Evolutionary conservation across 768 basidiomycete species (phyloP), one percentile per base, ranked within the genome.

Genomic region (Leccinum incarnatum): DNA sequence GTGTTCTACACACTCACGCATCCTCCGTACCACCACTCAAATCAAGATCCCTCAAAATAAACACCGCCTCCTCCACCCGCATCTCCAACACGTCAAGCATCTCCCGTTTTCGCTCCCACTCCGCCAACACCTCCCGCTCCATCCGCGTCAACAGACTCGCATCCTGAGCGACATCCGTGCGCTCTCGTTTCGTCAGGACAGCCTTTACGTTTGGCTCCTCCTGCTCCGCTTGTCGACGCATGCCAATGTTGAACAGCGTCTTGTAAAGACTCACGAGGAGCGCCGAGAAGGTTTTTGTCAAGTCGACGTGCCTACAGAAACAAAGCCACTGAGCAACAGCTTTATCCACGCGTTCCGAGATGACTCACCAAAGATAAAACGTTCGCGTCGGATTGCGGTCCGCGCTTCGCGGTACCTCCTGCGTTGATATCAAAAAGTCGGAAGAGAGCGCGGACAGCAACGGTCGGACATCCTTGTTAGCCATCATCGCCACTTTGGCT

Each of bases 371-470:
- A 32, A 98, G 83, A 76, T 93, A 98, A 71, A 94, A 91, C 51
- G 90, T 95, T 25, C 94, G 82, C 0, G 88, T 83, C 4, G 94
- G 91, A 72, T 93, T 92, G 51, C 94, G 89, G 70, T 96, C 94
- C 25, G 89, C 87, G 62, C 87, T 91, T 74, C 89, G 90, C 5
- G 97, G 91, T 2, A 98, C 88, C 73, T 98, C 95, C 76, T 97
- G 94, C 11, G 90, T 88, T 68, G 91, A 93, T 65, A 98, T 86
- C 55, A 98, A 70, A 34, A 86, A 88, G 67, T 95, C 87, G 2
- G 86, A 30, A 79, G 93, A 86, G 52, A 99, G 82, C 4, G 86
- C 84, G 21, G 91, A 83, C 55, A 97, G 78, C 49, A 93, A 75
- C 4, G 32, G 32, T 32, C 32, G 32, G 55, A 91, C 88, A 63